Conservation (phyloP, 768 basidiomycete genomes). For the Kwoniella newhampshirensis region DNA sequence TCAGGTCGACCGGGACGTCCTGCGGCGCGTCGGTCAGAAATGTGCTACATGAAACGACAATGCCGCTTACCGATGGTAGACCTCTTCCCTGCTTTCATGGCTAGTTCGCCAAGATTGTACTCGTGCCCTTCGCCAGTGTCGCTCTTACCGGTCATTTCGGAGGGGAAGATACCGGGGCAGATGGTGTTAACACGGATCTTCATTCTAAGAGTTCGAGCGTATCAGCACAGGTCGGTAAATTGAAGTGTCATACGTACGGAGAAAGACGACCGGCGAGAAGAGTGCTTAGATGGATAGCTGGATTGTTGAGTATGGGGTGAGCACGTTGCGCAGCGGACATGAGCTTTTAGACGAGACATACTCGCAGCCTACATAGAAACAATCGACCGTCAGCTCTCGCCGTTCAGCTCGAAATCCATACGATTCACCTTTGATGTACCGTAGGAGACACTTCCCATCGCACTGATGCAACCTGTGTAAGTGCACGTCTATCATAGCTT, state of each 20-base stretch:
- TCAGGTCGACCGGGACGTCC: conserved; percentile 47
- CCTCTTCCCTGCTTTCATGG: conserved; percentile 25
- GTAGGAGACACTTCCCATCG: conserved; percentile 39
- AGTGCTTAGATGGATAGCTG: conserved; percentile 35
- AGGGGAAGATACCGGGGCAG: conserved; percentile 51
- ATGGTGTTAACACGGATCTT: conserved; percentile 53
- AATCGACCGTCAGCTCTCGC: not conserved
- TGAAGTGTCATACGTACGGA: conserved; percentile 28
- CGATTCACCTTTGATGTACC: conserved; percentile 35
- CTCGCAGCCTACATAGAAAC: conserved; percentile 25
- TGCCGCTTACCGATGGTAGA: conserved; percentile 24
- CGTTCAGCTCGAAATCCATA: not conserved
- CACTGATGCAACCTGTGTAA: not conserved
- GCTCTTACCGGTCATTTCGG: conserved; percentile 47
- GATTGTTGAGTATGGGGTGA: not conserved
- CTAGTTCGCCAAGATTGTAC: conserved; percentile 26
- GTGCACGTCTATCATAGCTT: not conserved
- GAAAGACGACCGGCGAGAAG: conserved; percentile 41
- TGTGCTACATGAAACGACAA: not conserved
- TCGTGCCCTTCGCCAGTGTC: conserved; percentile 14
- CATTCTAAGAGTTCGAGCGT: conserved; percentile 23
- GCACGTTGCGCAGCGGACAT: not conserved
- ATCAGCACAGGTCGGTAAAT: no score
- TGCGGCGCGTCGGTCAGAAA: conserved; percentile 5
- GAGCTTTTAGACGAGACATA: conserved; percentile 14